Evolutionary conservation across 768 basidiomycete genomes (phyloP), one percentile per base, ranked within the genome.

Genomic region (Fibroporia radiculosa): DNA sequence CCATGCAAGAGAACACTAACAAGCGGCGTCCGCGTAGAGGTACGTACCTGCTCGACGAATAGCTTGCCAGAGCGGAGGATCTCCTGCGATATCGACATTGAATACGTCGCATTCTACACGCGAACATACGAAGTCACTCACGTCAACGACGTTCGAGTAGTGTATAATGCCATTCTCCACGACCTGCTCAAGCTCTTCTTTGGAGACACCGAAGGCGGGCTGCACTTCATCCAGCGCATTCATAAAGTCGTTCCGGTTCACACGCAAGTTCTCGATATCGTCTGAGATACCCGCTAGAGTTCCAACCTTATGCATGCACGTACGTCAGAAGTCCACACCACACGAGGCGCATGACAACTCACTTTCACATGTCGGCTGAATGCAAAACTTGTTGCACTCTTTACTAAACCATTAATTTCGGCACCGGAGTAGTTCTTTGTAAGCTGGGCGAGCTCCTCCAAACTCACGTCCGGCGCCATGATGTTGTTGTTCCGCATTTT

Each of bases 341-440:
- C 14, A 33, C 29, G 13, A 25, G 26, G 6, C 12, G 25, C 32
- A 26, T 14, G 0, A 16, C 19, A 25, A 41, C 59, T 32, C 39
- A 75, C 84, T 68, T 97, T 97, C 56, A 98, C 92, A 61, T 99
- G 96, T 31, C 96, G 73, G 56, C 88, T 93, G 70, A 99, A 95
- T 18, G 96, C 95, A 58, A 95, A 99, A 79, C 86, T 91, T 1
- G 95, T 93, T 25, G 96, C 96, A 58, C 92, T 96, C 75, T 97
- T 98, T 65, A 98, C 86, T 35, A 99, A 68, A 55, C 96, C 96
- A 44, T 80, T 80, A 48, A 99, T 90, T 65, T 99, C 96, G 1
- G 96, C 96, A 44, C 96, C 96, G 6, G 87, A 90, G 61, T 97
- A 99, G 69, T 99, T 99, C 72, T 98, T 99, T 44, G 93, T 98